Evolutionary conservation across 345 rosid species (phyloP), one percentile per base, ranked within the genome.

Genomic region (Turnera subulata): DNA sequence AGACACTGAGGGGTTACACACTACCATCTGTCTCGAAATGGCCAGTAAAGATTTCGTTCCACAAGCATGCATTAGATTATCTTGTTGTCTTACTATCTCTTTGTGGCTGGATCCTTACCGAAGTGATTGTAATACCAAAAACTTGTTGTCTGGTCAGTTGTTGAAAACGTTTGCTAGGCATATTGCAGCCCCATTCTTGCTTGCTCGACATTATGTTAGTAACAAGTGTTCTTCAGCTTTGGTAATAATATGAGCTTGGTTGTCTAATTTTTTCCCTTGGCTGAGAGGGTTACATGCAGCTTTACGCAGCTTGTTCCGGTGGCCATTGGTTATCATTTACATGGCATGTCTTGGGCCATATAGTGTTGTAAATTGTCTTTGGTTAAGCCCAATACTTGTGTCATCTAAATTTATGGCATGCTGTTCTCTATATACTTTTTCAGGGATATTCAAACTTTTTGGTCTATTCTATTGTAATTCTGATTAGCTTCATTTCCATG

Each of bases 21-120:
- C n/a, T n/a, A n/a, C n/a, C n/a, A n/a, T n/a, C n/a, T n/a, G n/a
- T n/a, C n/a, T n/a, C n/a, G n/a, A n/a, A n/a, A n/a, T n/a, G n/a
- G n/a, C n/a, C n/a, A n/a, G n/a, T n/a, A n/a, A n/a, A 12, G 5
- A 59, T 33, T 21, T 37, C 35, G 63, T 22, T 59, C n/a, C 46
- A 37, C 8, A n/a, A 49, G 29, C 19, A 15, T 38, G 38, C 24
- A 0, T n/a, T 16, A 16, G 2, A 26, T 35, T 6, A 4, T 47
- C 37, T 45, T 2, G 5, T 4, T 29, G 8, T 3, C 35, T 29
- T 8, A 29, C 35, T 29, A 8, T 29, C 8, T 29, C 8, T 29
- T 8, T 29, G 8, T 29, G 4, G 35, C 8, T 29, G 4, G 8
- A 29, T 29, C 35, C 8, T 8, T 29, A 8, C 35, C 8, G 35